Evolutionary conservation across 176 grass and related monocot genomes (phyloP), one percentile per base, ranked within the genome.

Genomic region (Canna indica): DNA sequence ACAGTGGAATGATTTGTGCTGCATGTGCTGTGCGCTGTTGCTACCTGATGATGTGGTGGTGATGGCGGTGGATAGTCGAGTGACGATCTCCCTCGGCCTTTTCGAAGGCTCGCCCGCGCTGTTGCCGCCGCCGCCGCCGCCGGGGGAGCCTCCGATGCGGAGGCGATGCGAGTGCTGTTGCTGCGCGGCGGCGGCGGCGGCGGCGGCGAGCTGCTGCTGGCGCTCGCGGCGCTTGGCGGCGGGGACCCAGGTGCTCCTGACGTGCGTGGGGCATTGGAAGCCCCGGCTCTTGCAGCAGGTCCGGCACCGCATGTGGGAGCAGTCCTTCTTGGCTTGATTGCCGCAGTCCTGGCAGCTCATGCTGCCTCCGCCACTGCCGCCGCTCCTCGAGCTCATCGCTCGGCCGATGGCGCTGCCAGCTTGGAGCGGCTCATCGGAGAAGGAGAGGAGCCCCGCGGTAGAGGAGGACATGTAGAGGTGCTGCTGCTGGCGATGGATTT

Each of bases 321-420:
- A 99, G 70, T 99, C 94, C 73, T 99, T 99, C 86, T 99, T 99
- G 26, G 94, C 84, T 74, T 93, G 88, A 80, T 99, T 99, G 24
- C 94, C 94, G 59, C 94, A 99, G 71, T 99, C 94, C 84, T 99
- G 94, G 70, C 94, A 99, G 80, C 94, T 99, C 6, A 82, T 83
- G 0, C 94, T 84, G 0, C 85, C n/a, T n/a, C n/a, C 83, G 69
- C 93, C 73, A 17, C 83, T 86, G 2, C 86, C 75, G 0, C 63
- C 61, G 2, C 78, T 28, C 83, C 75, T 68, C 80, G 0, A 53
- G 41, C 20, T 48, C 72, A 22, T 26, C 27, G 28, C 72, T 29
- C 79, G 69, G 26, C 74, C 54, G 60, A 77, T 80, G 15, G 74
- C 70, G 1, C 36, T 26, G 4, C 69, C 76, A 0, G 68, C 59